Evolutionary conservation across 768 basidiomycete species (phyloP), one percentile per base, ranked within the genome.

Genomic region (Saitozyma podzolica): DNA sequence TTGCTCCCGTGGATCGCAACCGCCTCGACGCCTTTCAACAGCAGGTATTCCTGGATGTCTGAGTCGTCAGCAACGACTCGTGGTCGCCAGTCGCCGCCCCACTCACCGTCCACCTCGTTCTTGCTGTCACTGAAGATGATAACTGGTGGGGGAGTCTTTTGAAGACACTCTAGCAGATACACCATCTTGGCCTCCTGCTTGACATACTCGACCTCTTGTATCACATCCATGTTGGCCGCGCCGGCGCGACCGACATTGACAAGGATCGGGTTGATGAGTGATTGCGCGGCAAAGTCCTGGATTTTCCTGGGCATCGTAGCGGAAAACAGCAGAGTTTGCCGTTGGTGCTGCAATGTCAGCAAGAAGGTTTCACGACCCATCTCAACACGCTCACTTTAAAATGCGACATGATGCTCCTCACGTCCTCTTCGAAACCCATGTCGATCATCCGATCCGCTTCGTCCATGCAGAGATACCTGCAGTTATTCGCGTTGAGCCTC

Each of bases 101-200:
- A 29, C 85, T 71, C 67, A 93, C 93, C 94, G 75, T 99, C 96
- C n/a, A 99, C 96, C 78, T 99, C 96, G 76, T 99, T 98, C 84
- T 99, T 99, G 82, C 95, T 98, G 77, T 99, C 96, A 67, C 90
- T 92, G 79, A 99, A 99, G 61, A 98, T 86, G 80, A 98, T 96
- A 54, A 95, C 93, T 1, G 96, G 96, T 8, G 96, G 96, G 0
- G 96, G 89, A 0, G 96, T 99, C 82, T 98, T 99, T 78, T 98
- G 96, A 64, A 99, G 80, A 78, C 94, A 97, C 80, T 99, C 96
- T 52, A 99, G 83, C 14, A 98, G 84, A 79, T 98, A 99, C 0
- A 99, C 94, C 96, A 98, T 98, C 81, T 99, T 99, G 0, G 96
- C 96, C 80, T 98, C 96, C 77, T 96, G 93, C 81, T 99, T 99